Evolutionary conservation across 345 rosid genomes (phyloP), one percentile per base, ranked within the genome.

Genomic region (Murraya koenigii): DNA sequence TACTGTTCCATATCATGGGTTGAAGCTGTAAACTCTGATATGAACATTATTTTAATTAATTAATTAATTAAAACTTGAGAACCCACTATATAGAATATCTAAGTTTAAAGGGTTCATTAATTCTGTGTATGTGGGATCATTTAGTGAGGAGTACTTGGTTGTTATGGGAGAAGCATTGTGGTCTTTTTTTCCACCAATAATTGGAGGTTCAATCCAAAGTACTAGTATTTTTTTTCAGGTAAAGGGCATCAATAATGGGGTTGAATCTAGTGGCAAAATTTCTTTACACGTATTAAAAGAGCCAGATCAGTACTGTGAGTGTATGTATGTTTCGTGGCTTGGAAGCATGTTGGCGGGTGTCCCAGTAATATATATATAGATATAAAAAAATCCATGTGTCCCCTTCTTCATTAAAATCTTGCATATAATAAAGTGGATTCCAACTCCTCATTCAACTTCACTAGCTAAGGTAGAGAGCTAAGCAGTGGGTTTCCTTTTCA

Each of bases 401-500:
- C 32, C 84, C 82, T 86, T 52, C 22, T 52, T 52, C 56, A 86
- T 82, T 86, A 84, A 84, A 84, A 86, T 85, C 85, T 84, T 81
- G 85, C 89, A 85, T 85, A 86, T 83, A 56, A 86, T 83, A 56
- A 84, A 88, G 94, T 94, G 98, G 97, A 89, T 84, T 90, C 98
- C 96, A 91, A 92, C 98, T 92, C 97, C 89, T 85, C 92, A 65
- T 83, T 90, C 89, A 89, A 84, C 82, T 80, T 65, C 49, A 23
- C 26, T 35, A 7, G 68, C 68, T 61, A 6, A 30, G 39, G 2
- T 32, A 32, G 22, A 7, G 5, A 63, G 35, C 19, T 14, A 5
- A 17, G 75, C 15, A 86, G 97, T 87, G 95, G 93, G 88, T 84
- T 84, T 94, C 93, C 81, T 80, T 94, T 92, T 91, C 98, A 86